A percentile compares a stretch with the other conserved stretches of the same genome.
phyloP scores from a whole-genome alignment of 352 stramenopile species.

The Albugo laibachii region DNA sequence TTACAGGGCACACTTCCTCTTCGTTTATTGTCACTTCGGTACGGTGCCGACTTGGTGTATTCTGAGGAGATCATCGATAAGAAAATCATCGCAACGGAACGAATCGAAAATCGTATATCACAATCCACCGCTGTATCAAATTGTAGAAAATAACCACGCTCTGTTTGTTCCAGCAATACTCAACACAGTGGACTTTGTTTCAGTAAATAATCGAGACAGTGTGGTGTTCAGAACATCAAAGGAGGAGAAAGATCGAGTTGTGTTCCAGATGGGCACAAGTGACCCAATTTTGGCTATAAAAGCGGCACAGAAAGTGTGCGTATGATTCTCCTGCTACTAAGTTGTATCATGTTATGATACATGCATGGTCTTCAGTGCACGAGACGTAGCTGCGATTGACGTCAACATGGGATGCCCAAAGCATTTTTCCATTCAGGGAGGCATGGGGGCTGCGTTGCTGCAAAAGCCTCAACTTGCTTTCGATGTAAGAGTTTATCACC shows the following conservation, averaged over 20 bases:
- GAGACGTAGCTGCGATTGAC: constrained; percentile 81
- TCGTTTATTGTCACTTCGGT: constrained; percentile 76
- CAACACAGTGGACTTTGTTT: constrained; percentile 81
- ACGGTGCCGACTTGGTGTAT: constrained; percentile 86
- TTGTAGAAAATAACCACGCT: neutral
- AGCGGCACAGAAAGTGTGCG: constrained; percentile 52
- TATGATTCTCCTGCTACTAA: constrained; percentile 3
- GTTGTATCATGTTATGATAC: neutral
- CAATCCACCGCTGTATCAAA: neutral
- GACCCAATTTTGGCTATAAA: constrained; percentile 57
- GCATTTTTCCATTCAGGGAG: constrained; percentile 82
- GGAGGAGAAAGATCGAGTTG: constrained; percentile 56
- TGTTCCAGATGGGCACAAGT: constrained; percentile 82
- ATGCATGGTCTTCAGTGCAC: constrained; percentile 15
- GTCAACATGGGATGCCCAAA: constrained; percentile 93
- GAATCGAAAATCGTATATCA: constrained; percentile 53
- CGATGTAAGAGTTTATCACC: constrained; percentile 20
- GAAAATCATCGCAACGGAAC: constrained; percentile 66
- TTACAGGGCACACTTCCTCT: constrained; percentile 79
- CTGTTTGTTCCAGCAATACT: constrained; percentile 21
- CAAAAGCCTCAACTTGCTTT: constrained; percentile 74
- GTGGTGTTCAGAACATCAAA: constrained; percentile 78
- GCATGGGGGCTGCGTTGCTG: constrained; percentile 83
- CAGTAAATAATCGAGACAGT: constrained; percentile 43
- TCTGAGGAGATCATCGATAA: constrained; percentile 92